These are phyloP conservation scores for Harringtonia aguacate DNA, from an alignment of 2,329 filamentous ascomycete genomes.

Conservation along the genomic window DNA sequence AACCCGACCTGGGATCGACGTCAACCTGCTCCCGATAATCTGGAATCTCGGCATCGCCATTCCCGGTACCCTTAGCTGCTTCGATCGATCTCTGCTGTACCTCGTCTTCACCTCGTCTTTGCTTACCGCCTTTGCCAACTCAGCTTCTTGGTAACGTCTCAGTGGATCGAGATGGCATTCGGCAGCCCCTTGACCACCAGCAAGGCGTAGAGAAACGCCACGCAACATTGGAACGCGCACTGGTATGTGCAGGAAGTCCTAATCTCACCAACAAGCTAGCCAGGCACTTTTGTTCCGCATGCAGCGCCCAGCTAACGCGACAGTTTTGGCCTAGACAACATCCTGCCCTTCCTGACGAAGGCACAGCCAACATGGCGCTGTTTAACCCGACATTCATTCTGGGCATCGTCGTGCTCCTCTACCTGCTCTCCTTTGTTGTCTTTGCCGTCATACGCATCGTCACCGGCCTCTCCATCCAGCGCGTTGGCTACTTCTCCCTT, in stretches of 20 bases:
- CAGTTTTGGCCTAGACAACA: too few species aligned
- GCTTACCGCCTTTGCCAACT: too few species aligned
- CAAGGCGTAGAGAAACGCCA: slow-evolving; percentile 7
- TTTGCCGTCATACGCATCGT: slow-evolving; percentile 88
- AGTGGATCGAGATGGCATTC: slow-evolving; percentile 6
- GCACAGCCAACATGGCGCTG: slow-evolving; percentile 43
- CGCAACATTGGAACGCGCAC: neutral
- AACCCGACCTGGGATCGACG: too few species aligned
- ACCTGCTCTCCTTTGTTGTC: slow-evolving; percentile 83
- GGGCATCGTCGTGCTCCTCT: slow-evolving; percentile 74
- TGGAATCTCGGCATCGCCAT: too few species aligned
- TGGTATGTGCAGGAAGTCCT: neutral
- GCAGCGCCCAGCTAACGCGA: too few species aligned
- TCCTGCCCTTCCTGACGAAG: neutral
- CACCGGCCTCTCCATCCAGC: slow-evolving; percentile 91
- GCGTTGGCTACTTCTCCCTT: slow-evolving; percentile 85
- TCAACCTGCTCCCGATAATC: too few species aligned
- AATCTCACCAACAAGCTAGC: neutral
- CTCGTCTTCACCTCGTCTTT: too few species aligned
- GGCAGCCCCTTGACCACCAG: neutral
- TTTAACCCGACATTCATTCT: slow-evolving; percentile 73
- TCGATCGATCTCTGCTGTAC: too few species aligned
- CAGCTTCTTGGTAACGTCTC: neutral
- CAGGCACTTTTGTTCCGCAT: too few species aligned
- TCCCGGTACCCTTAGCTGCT: too few species aligned